Base-by-base conservation (phyloP, 345 rosid species). In the Salix purpurea region DNA sequence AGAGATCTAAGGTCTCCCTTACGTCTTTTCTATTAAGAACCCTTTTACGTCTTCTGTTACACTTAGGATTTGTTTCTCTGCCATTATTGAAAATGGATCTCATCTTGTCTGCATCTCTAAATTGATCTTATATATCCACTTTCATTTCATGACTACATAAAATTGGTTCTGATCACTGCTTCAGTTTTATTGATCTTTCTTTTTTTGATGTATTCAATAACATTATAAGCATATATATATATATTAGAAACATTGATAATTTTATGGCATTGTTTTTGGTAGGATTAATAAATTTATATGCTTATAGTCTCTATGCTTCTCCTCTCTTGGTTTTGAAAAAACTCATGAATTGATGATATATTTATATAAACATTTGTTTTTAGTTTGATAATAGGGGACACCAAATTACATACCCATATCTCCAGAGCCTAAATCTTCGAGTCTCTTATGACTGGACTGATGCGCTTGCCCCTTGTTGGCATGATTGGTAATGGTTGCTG, bases 1-100 rank as follows among this genome's bases (percentile, higher is more conserved):
- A 82, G 54, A 77, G 87, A 87, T 87, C 96, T 75, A 85, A 87
- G 98, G 94, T 90, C 64, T 58, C 7, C 64, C 4, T 58, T 1
- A 23, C 24, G 64, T 23, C 28, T 15, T 23, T 46, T 48, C 36
- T 4, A 7, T 42, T 28, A 28, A 26, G 37, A 16, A 28, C 62
- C 26, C 14, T 46, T 11, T 48, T 30, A 42, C 46, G 34, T 37
- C 24, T 30, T 50, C 6, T 21, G 32, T 28, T 64, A 4, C 19
- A 28, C 44, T 64, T 23, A 34, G 37, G 21, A 8, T 42, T 74
- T 56, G 2, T 58, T 23, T 58, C 23, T 58, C 64, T 58, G 64
- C 24, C 28, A 58, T n/a, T n/a, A 58, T n/a, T 10, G 64, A 58
- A 10, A 24, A 58, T 58, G 64, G 64, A 58, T 58, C 64, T 58